Percentiles rank a stretch among this genome's conserved stretches.
Evolutionary conservation across 768 basidiomycete species (phyloP).

Genomic region (Suillus luteus): DNA sequence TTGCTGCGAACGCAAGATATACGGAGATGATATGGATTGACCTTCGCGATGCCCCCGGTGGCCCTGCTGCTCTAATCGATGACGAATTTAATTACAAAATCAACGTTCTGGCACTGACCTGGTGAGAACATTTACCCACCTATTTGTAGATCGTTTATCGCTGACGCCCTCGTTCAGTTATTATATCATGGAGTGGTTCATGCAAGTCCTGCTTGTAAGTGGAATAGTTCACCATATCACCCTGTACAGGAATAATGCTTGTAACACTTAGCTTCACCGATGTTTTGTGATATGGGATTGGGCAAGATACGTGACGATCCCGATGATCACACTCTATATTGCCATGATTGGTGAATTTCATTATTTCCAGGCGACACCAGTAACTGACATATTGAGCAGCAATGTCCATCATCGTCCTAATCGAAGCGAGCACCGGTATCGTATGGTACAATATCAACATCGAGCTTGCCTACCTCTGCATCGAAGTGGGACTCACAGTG

Average conservation of each 20-base stretch:
- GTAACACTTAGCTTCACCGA: not conserved
- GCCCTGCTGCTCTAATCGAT: not conserved
- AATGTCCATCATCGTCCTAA: conserved; percentile 22
- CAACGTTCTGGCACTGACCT: not conserved
- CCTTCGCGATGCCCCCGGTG: not conserved
- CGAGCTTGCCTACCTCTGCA: conserved; percentile 30
- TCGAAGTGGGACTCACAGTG: conserved; percentile 34
- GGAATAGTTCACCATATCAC: not conserved
- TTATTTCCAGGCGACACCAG: not conserved
- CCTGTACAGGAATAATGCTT: not conserved
- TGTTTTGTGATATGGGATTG: conserved; percentile 12
- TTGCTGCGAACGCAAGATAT: conserved; percentile 22
- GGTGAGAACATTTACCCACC: not conserved
- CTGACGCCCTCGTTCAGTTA: not conserved
- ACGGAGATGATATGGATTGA: conserved; percentile 15
- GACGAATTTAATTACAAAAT: not conserved
- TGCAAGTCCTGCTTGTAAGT: not conserved
- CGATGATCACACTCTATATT: conserved; percentile 19
- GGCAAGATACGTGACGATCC: conserved; percentile 17
- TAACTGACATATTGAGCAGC: conserved; percentile 8
- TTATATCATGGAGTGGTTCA: not conserved
- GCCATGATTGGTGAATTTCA: conserved; percentile 17
- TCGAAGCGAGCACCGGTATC: conserved; percentile 14
- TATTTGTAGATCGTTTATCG: not conserved
- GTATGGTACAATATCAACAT: conserved; percentile 26